Conservation (phyloP, 2,329 filamentous ascomycete species). For the Cladophialophora carrionii region DNA sequence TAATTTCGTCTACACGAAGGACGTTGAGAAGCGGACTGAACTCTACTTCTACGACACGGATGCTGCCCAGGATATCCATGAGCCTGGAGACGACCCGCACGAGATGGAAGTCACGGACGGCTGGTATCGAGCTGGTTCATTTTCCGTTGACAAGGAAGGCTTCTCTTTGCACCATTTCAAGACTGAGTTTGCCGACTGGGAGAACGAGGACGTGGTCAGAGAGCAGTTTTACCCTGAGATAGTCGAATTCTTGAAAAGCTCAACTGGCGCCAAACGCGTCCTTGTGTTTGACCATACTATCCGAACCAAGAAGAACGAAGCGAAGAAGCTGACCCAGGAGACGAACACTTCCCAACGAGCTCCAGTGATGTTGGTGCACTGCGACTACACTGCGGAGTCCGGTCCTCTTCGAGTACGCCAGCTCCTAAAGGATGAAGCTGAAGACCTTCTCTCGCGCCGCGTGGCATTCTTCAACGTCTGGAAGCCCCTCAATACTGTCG, state of each 20-base stretch:
- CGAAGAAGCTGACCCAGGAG: constrained; percentile 38
- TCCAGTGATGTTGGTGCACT: constrained; percentile 41
- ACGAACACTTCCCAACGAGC: constrained; percentile 38
- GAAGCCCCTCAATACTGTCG: constrained; percentile 51
- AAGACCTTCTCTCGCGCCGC: constrained; percentile 50
- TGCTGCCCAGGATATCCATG: constrained; percentile 46
- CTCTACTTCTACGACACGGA: constrained; percentile 49
- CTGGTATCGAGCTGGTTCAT: constrained; percentile 49
- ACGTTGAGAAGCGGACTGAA: constrained; percentile 44
- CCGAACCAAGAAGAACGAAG: constrained; percentile 43
- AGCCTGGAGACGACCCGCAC: constrained; percentile 47
- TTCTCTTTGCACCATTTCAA: constrained; percentile 52
- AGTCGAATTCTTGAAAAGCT: constrained; percentile 52
- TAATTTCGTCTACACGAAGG: constrained; percentile 54
- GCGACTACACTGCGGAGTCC: constrained; percentile 55
- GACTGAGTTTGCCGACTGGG: constrained; percentile 44
- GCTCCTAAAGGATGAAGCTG: constrained; percentile 51
- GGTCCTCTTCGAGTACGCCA: constrained; percentile 50
- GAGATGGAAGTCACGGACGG: constrained; percentile 49
- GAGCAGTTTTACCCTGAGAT: constrained; percentile 53
- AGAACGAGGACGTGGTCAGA: constrained; percentile 48
- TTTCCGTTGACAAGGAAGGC: constrained; percentile 52
- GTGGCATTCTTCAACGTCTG: constrained; percentile 57
- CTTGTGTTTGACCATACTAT: constrained; percentile 58
- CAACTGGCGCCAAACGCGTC: constrained; percentile 49